Evolutionary conservation across 2,329 filamentous ascomycete genomes (phyloP), one percentile per base, ranked within the genome.

Genomic region (Cryphonectria radicalis): DNA sequence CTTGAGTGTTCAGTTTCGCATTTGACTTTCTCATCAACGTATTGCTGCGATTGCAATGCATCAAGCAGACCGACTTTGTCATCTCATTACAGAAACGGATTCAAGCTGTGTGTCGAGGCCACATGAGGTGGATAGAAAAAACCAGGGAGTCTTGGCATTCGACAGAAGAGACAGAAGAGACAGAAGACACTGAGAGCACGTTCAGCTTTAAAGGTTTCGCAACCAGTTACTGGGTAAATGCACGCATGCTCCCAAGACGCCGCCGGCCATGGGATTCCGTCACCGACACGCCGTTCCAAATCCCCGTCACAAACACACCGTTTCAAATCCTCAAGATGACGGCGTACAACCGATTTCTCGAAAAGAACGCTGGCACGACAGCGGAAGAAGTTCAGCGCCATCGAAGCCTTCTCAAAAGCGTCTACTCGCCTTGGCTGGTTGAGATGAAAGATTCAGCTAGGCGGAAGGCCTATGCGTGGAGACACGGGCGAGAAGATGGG

Each of bases 401-500:
- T 14, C 13, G 3, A 7, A 35, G 14, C 2, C 4, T 59, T 19
- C 14, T 59, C 14, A 8, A 3, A 35, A 28, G 14, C 32, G 25
- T 55, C 14, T 25, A 14, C 35, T 11, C 1, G 5, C 46, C 42
- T 22, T 65, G 60, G 66, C n/a, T 71, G 2, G 2, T 40, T 1
- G n/a, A 55, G 14, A 53, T 71, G 3, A 28, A 63, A 3, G 40
- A 66, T 0, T 11, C 57, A 17, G 66, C 66, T 25, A 50, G 40
- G 11, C 50, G 70, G 1, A n/a, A 17, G 5, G 60, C 11, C 8
- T 55, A 42, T 22, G 66, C 65, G 5, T 75, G 74, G 74, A 72
- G 70, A 3, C 74, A 70, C 55, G 8, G 42, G 13, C 25, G 37
- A 6, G 43, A 66, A 8, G 70, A 57, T n/a, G 71, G 32, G 2